Evolutionary conservation across 2,329 filamentous ascomycete genomes (phyloP), one percentile per base, ranked within the genome.

Genomic region (Trichoderma breve): DNA sequence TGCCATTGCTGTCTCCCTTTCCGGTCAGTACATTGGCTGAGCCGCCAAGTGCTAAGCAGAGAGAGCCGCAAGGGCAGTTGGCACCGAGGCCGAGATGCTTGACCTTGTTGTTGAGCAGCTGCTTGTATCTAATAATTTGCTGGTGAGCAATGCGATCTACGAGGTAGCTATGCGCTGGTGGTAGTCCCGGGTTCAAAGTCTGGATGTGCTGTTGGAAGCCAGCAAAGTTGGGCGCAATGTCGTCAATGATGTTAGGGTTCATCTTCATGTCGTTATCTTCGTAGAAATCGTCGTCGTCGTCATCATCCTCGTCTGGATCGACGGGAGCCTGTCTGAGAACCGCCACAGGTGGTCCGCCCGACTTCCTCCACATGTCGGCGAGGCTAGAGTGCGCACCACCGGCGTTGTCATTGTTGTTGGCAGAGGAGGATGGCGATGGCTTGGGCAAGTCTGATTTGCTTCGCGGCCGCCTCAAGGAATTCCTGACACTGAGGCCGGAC

Each of bases 121-220:
- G 88, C 80, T 95, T 96, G 81, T 95, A 97, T 70, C 94, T 89
- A 72, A 90, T 85, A 61, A 91, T 84, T 79, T 97, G 93, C 77
- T 97, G 94, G 74, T 93, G 88, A 0, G 92, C 93, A 75, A 97
- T 92, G 60, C 94, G 90, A 34, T 96, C 92, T 15, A 95, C 88
- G 74, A 98, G 85, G 80, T 90, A 91, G 36, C 77, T 82, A 76
- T 87, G 86, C 4, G 77, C 86, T 9, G 86, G 84, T 9, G 74
- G 84, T 71, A 97, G 84, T 12, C 86, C 83, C n/a, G 93, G 93
- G 77, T 97, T 97, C 57, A 97, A 82, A 72, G 88, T 86, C 60
- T 90, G 82, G 21, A 95, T 88, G 77, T 97, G 92, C 28, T 89
- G 86, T 75, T 89, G 90, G 82, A 97, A 97, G 0, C 94, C 94